phyloP scores from a whole-genome alignment of 345 rosid genomes.

The Eucalyptus polyanthemos region DNA sequence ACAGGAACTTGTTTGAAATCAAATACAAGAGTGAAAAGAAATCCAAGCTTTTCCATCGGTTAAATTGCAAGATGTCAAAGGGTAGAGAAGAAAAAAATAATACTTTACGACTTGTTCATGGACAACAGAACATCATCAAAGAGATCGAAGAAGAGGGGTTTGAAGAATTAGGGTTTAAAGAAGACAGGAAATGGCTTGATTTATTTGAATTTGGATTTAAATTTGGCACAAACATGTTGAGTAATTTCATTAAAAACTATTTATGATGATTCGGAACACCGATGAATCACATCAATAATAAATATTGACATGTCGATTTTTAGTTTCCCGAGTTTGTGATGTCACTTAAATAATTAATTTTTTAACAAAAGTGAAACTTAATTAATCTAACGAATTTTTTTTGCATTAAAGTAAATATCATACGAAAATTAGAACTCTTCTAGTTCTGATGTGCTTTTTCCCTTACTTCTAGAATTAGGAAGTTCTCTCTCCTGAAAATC shows the following conservation, averaged over 20 bases:
- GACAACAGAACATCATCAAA: too few relatives aligned
- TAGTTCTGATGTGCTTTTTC: neutral
- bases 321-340: too few relatives aligned
- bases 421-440: neutral
- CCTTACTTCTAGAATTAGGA: neutral
- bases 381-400: too few relatives aligned
- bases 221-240: neutral
- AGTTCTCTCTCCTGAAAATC: neutral
- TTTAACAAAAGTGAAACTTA: too few relatives aligned
- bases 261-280: rapidly evolving
- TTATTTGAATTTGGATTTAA: too few relatives aligned
- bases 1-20: neutral
- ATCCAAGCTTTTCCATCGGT: too few relatives aligned
- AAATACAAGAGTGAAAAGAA: too few relatives aligned
- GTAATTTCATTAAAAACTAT: neutral
- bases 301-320: too few relatives aligned
- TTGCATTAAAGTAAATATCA: neutral
- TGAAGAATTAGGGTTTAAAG: neutral
- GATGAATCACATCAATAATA: too few relatives aligned
- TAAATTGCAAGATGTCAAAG: too few relatives aligned
- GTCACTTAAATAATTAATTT: neutral
- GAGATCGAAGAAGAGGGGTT: neutral
- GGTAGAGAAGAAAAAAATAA: too few relatives aligned
- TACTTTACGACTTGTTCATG: too few relatives aligned
- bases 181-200: neutral